phyloP scores from a whole-genome alignment of 345 rosid genomes.

The Combretum micranthum region DNA sequence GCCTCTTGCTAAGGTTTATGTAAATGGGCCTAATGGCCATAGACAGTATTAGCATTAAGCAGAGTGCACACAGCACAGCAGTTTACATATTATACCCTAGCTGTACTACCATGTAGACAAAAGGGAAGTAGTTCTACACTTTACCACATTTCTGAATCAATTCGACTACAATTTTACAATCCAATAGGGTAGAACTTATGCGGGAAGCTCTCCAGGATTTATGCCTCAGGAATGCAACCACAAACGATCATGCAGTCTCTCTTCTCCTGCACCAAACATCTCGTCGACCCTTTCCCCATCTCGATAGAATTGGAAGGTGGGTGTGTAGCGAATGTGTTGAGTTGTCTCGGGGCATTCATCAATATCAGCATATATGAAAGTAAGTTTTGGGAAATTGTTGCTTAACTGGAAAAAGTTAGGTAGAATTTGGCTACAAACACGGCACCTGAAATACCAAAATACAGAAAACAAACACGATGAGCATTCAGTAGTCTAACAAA shows the following conservation, averaged over 20 bases:
- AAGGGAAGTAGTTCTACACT: no score
- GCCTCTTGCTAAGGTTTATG: no score
- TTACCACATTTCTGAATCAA: no score
- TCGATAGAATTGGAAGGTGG: constrained; percentile 80
- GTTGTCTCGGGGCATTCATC: constrained; percentile 94
- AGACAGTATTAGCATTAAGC: no score
- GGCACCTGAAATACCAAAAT: constrained; percentile 52
- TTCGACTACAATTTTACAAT: no score
- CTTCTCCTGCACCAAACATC: constrained; percentile 92
- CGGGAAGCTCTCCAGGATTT: no score
- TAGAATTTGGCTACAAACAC: constrained; percentile 72
- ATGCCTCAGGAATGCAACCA: constrained; percentile 79
- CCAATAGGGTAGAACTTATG: no score
- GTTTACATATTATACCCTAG: no score
- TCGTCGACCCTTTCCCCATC: constrained; percentile 86
- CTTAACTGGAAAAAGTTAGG: constrained; percentile 73
- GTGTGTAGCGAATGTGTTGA: constrained; percentile 77
- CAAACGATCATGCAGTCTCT: constrained; percentile 76
- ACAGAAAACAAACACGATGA: not conserved
- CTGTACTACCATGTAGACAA: no score
- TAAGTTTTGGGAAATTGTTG: constrained; percentile 49
- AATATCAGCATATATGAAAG: constrained; percentile 78
- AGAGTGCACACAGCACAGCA: no score
- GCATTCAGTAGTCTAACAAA: not conserved
- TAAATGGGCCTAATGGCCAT: no score